Evolutionary conservation across 108 stramenopile genomes (phyloP).

Genomic region (Discostella pseudostelligera): DNA sequence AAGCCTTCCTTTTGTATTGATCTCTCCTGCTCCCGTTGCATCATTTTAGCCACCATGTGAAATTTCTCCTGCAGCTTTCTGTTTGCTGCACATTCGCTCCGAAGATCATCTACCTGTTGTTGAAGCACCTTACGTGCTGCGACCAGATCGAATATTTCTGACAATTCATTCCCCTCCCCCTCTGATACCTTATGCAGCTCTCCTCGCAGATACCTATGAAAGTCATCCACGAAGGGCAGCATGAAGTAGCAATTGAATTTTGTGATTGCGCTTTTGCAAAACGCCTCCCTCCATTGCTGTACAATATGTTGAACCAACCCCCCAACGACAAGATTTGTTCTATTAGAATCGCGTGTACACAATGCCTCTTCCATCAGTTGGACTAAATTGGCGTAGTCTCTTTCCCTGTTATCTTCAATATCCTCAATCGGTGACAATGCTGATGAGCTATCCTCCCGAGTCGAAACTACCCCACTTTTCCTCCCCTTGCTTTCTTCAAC

Average conservation of each 20-base stretch:
- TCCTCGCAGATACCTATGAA: conserved; percentile 74
- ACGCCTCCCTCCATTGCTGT: conserved; percentile 80
- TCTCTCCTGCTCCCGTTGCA: conserved; percentile 62
- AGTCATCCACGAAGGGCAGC: conserved; percentile 89
- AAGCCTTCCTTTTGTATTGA: conserved; percentile 41
- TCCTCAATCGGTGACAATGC: conserved; percentile 44
- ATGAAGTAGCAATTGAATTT: conserved; percentile 96
- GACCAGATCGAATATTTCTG: conserved; percentile 69
- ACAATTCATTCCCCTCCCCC: conserved; percentile 51
- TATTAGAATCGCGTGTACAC: conserved; percentile 70
- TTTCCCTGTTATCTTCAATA: conserved; percentile 55
- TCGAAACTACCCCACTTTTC: conserved; percentile 39
- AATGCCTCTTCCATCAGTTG: conserved; percentile 90
- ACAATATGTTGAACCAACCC: conserved; percentile 91
- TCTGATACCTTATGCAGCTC: conserved; percentile 74
- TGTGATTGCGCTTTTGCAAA: conserved; percentile 79
- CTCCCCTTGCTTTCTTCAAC: conserved; percentile 43
- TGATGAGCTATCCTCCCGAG: conserved; percentile 40
- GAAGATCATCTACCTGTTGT: conserved; percentile 63
- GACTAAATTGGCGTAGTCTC: conserved; percentile 74
- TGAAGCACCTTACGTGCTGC: conserved; percentile 54
- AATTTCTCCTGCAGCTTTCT: conserved; percentile 84
- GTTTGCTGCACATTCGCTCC: conserved; percentile 83
- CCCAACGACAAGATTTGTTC: conserved; percentile 82
- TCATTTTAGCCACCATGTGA: conserved; percentile 65